Evolutionary conservation across 148 eudicot species (phyloP).

Genomic region (Nepenthes mirabilis): DNA sequence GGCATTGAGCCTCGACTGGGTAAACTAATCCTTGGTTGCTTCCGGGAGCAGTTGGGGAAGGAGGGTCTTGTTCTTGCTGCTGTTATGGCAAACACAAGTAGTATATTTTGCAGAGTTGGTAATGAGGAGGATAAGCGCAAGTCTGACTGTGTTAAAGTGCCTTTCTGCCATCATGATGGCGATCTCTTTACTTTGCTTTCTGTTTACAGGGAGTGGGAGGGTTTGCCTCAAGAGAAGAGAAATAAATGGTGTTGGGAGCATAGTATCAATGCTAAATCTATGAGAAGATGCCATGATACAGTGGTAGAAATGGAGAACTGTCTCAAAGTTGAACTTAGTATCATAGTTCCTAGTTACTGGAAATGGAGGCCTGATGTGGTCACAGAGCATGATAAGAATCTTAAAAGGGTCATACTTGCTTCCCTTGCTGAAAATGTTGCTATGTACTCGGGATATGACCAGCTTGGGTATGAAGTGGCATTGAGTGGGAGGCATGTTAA

Average conservation of each 20-base stretch:
- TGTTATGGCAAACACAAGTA: conserved; percentile 76
- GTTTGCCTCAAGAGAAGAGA: conserved; percentile 27
- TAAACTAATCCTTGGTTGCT: conserved; percentile 58
- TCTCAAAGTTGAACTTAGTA: conserved; percentile 56
- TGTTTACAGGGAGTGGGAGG: conserved; percentile 79
- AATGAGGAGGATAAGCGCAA: conserved; percentile 51
- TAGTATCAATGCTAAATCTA: conserved; percentile 82
- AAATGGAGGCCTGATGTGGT: conserved; percentile 42
- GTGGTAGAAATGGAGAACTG: conserved; percentile 57
- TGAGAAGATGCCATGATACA: conserved; percentile 74
- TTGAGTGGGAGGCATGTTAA: conserved; percentile 56
- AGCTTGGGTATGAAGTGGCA: conserved; percentile 85
- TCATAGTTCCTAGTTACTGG: conserved; percentile 71
- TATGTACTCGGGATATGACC: conserved; percentile 73
- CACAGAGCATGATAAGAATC: conserved; percentile 35
- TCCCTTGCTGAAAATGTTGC: conserved; percentile 75
- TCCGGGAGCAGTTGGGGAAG: conserved; percentile 33
- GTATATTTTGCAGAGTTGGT: conserved; percentile 89
- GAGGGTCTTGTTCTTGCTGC: conserved; percentile 95
- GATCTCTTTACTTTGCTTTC: conserved; percentile 87
- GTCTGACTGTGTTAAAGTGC: conserved; percentile 81
- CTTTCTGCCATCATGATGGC: conserved; percentile 70
- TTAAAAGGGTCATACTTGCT: conserved; percentile 57
- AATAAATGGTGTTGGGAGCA: conserved; percentile 89
- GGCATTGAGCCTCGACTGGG: conserved; percentile 92